These are phyloP conservation scores for Colletotrichum sp. DNA, from an alignment of 2,329 filamentous ascomycete genomes.

Conservation along the genomic window DNA sequence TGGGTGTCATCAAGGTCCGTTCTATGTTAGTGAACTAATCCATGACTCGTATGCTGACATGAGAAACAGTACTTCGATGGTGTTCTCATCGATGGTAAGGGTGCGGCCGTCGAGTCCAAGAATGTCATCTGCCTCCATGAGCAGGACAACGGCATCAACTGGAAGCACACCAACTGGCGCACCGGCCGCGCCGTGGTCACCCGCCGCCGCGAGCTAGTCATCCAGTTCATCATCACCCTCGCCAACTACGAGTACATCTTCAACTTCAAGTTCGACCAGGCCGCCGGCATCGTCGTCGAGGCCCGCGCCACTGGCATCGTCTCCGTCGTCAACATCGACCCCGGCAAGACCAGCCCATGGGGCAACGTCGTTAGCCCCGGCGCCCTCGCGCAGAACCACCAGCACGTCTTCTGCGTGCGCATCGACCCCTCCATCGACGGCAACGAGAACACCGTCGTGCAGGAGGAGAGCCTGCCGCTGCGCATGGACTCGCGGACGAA, in stretches of 20 bases:
- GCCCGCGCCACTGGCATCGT: conserved; percentile 42
- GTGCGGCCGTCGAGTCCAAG: conserved; percentile 47
- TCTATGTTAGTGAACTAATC: accelerated
- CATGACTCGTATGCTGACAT: not conserved
- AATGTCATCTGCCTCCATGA: conserved; percentile 23
- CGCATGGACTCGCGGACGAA: conserved; percentile 46
- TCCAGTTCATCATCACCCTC: conserved; percentile 63
- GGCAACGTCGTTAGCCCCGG: conserved; percentile 60
- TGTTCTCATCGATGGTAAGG: conserved; percentile 31
- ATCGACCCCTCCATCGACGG: conserved; percentile 63
- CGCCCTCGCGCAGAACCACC: conserved; percentile 61
- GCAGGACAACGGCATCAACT: conserved; percentile 21
- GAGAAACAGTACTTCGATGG: conserved; percentile 13
- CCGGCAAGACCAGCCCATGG: conserved; percentile 48
- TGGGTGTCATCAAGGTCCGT: conserved; percentile 33
- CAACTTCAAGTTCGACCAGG: conserved; percentile 50
- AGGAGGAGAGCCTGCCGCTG: conserved; percentile 61
- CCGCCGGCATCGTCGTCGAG: conserved; percentile 35
- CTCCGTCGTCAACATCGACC: conserved; percentile 46
- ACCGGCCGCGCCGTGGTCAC: conserved; percentile 56
- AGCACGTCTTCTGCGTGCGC: conserved; percentile 60
- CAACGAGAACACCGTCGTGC: conserved; percentile 54
- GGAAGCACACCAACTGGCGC: conserved; percentile 54
- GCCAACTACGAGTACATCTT: conserved; percentile 60
- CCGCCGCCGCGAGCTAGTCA: conserved; percentile 55